A percentile compares a stretch with the other conserved stretches of the same genome.
These are phyloP conservation scores for Selaginella moellendorffii DNA, from an alignment of 75 land plant genomes.

Conservation along the genomic window DNA sequence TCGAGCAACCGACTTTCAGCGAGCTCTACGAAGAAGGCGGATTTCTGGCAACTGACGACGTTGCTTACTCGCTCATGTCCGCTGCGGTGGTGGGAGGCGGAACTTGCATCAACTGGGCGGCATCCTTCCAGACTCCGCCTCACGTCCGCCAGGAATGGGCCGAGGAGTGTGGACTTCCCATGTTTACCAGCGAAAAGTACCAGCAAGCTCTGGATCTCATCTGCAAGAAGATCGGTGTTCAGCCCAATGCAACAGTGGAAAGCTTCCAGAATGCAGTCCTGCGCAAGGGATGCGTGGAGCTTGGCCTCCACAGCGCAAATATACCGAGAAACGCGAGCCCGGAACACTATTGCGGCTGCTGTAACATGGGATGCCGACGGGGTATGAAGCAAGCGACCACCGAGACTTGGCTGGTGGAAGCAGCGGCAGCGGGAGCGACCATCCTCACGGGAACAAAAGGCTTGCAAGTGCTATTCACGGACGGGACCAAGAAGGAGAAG, in stretches of 20 bases:
- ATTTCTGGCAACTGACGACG: neutral
- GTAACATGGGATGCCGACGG: constrained; percentile 48
- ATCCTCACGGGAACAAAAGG: constrained; percentile 58
- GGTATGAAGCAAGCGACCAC: constrained; percentile 65
- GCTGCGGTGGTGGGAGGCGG: neutral
- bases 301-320: constrained; percentile 37
- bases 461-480: constrained; percentile 23
- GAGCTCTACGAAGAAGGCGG: constrained; percentile 21
- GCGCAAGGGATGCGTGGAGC: constrained; percentile 51
- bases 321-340: constrained; percentile 46
- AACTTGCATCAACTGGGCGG: neutral
- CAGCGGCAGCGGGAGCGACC: constrained; percentile 46
- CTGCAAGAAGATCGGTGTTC: constrained; percentile 50
- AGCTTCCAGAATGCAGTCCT: constrained; percentile 63
- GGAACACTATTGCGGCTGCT: constrained; percentile 68
- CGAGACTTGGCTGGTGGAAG: constrained; percentile 79
- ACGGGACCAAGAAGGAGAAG: neutral
- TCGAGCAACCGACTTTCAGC: constrained; percentile 21
- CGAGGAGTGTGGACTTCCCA: neutral
- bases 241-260: constrained; percentile 26
- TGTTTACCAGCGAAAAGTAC: constrained; percentile 40
- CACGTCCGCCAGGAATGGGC: neutral
- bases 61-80: neutral
- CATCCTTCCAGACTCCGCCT: neutral
- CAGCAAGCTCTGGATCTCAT: constrained; percentile 58